Evolutionary conservation across 2,329 filamentous ascomycete species (phyloP).

Genomic region (Phyllachora maydis): DNA sequence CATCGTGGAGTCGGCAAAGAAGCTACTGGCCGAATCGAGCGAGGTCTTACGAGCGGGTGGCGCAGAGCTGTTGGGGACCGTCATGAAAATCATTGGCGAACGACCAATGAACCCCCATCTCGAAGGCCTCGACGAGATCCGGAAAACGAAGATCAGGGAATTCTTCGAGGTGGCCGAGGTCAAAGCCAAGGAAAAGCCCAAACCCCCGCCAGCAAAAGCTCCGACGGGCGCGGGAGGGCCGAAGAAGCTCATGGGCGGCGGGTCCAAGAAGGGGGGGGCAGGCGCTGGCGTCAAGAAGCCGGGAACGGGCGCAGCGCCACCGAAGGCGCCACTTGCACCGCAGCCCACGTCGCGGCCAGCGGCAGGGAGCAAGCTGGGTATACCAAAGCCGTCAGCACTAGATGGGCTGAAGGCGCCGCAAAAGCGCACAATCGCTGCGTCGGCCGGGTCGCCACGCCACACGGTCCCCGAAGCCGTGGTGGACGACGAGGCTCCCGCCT

Average conservation of each 20-base stretch:
- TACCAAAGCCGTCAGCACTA: conserved; percentile 28
- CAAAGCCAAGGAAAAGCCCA: conserved; percentile 82
- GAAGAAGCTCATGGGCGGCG: conserved; percentile 22
- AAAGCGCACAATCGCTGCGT: conserved; percentile 28
- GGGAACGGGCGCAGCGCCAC: conserved; percentile 15
- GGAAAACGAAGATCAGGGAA: conserved; percentile 90
- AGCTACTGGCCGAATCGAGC: conserved; percentile 73
- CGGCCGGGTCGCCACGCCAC: conserved; percentile 32
- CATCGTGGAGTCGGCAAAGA: conserved; percentile 78
- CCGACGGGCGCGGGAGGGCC: conserved; percentile 25
- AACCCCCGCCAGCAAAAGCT: conserved; percentile 45
- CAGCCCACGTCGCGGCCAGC: conserved; percentile 32
- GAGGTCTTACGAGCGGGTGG: conserved; percentile 73
- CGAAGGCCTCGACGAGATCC: conserved; percentile 84
- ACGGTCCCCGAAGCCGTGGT: conserved; percentile 22
- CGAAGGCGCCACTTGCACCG: conserved; percentile 31
- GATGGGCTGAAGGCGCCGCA: conserved; percentile 39
- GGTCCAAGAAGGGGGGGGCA: conserved; percentile 22
- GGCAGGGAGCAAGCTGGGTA: conserved; percentile 28
- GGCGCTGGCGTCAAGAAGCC: conserved; percentile 22
- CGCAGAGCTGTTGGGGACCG: conserved; percentile 75
- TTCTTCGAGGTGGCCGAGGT: conserved; percentile 68
- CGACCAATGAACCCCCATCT: conserved; percentile 84
- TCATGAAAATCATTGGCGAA: conserved; percentile 98
- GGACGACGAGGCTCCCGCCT: conserved; percentile 31